Evolutionary conservation across 2,329 filamentous ascomycete species (phyloP).

Genomic region (Nigrospora sphaerica): DNA sequence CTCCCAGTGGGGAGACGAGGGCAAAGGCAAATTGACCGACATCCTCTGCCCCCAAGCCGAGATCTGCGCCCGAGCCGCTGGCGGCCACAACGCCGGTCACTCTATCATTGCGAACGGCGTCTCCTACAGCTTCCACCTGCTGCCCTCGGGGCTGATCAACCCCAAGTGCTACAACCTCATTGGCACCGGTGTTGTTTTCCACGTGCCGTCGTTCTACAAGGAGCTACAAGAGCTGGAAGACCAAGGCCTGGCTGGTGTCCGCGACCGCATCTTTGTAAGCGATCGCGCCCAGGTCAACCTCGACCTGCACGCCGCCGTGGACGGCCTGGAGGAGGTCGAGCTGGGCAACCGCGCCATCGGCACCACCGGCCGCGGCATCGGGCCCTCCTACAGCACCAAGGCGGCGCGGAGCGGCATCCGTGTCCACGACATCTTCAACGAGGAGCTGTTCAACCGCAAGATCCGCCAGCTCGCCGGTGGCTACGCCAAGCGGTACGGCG

Average conservation of each 20-base stretch:
- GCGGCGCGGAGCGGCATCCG: slow-evolving; percentile 59
- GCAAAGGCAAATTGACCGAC: slow-evolving; percentile 3
- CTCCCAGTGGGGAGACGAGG: not conserved
- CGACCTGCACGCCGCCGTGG: slow-evolving; percentile 56
- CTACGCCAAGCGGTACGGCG: slow-evolving; percentile 50
- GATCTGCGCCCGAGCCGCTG: slow-evolving; percentile 6
- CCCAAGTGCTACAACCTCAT: slow-evolving; percentile 66
- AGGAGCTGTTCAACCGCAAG: slow-evolving; percentile 58
- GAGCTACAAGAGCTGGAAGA: slow-evolving; percentile 54
- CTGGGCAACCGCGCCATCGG: slow-evolving; percentile 23
- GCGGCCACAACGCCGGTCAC: slow-evolving; percentile 7
- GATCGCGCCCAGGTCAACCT: slow-evolving; percentile 57
- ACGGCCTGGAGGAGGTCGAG: slow-evolving; percentile 56
- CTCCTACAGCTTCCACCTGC: slow-evolving; percentile 7
- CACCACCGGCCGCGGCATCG: slow-evolving; percentile 27
- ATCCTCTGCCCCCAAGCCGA: slow-evolving; percentile 1
- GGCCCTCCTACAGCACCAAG: slow-evolving; percentile 42
- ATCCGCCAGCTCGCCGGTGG: slow-evolving; percentile 52
- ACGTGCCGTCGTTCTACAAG: slow-evolving; percentile 54
- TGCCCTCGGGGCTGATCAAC: slow-evolving; percentile 62
- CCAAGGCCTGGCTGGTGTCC: slow-evolving; percentile 48
- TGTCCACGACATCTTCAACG: slow-evolving; percentile 61
- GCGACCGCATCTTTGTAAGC: slow-evolving; percentile 53
- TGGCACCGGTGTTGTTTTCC: slow-evolving; percentile 28
- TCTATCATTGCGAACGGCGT: slow-evolving; percentile 8